Base-by-base conservation (phyloP, 192 early-diverging fungal genomes). In the Rhizophagus clarus region DNA sequence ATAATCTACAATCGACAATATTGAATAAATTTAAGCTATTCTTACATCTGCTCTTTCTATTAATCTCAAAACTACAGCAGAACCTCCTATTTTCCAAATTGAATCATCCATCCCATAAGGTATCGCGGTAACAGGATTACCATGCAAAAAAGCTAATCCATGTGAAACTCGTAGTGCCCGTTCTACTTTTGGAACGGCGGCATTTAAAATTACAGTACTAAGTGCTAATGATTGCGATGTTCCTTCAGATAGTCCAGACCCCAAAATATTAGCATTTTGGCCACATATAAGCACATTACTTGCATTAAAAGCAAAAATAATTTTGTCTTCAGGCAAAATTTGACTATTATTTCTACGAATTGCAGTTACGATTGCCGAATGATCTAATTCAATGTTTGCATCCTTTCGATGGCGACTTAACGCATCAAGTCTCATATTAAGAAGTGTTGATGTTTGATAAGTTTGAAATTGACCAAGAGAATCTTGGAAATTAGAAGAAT, bases 71-170 rank as follows among this genome's bases (percentile, higher is more conserved):
- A 88, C 88, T 14, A 93, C 82, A 22, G 90, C 87, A 82, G 89
- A 92, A 12, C 92, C 92, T 20, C 92, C 92, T 29, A 94, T 84
- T 61, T 92, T 93, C 92, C 92, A 93, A 72, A 92, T 86, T 3
- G 90, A 86, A 74, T 93, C 91, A 79, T 90, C 89, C 32, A 94
- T 61, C 29, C 89, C 83, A 71, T 87, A 82, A 28, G 91, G 91
- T 51, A 82, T 83, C 45, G 92, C 89, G 1, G 90, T 82, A 17
- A 91, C 71, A 0, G 91, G 90, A 40, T 87, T 80, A 2, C 92
- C 92, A 4, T 84, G 49, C 11, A 93, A 60, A 37, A 84, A 76
- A 24, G 86, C 91, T 34, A 87, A 83, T 4, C 82, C 83, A 15
- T 81, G 76, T 14, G 82, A 66, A 7, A 76, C 79, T 63, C 83